A percentile compares a stretch with the other conserved stretches of the same genome.
Evolutionary conservation across 2,329 filamentous ascomycete species (phyloP).

Genomic region (Tolypocladium pustulatum): DNA sequence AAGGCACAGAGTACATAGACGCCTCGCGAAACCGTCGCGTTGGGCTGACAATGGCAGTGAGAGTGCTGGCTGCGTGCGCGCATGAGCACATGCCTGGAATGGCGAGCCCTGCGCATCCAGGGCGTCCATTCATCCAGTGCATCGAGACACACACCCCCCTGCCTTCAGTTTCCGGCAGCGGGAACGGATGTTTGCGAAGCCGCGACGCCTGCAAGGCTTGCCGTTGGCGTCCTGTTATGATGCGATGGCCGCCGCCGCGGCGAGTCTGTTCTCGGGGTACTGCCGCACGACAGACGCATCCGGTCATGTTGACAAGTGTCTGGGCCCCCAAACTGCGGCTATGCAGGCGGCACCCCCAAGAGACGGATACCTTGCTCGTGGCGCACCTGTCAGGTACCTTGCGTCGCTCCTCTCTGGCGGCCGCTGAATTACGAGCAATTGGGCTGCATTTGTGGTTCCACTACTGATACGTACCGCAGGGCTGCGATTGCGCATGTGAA

Average conservation of each 20-base stretch:
- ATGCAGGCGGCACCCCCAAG: neutral
- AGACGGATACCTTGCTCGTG: neutral
- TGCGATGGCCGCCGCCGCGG: neutral
- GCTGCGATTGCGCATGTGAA: neutral
- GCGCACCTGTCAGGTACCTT: neutral
- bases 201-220: neutral
- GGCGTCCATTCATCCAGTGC: neutral
- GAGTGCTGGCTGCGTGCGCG: neutral
- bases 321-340: neutral
- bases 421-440: neutral
- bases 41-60: neutral
- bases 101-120: neutral
- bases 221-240: neutral
- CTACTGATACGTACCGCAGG: neutral
- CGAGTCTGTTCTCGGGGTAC: neutral
- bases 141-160: neutral
- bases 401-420: neutral
- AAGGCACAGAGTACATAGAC: too few species aligned
- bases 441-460: neutral
- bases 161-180: neutral
- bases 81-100: neutral
- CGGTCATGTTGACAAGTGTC: neutral
- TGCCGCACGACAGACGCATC: neutral
- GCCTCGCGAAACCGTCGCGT: neutral
- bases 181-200: neutral